Conservation (phyloP, 106 monocot genomes). For the Ottelia alismoides region DNA sequence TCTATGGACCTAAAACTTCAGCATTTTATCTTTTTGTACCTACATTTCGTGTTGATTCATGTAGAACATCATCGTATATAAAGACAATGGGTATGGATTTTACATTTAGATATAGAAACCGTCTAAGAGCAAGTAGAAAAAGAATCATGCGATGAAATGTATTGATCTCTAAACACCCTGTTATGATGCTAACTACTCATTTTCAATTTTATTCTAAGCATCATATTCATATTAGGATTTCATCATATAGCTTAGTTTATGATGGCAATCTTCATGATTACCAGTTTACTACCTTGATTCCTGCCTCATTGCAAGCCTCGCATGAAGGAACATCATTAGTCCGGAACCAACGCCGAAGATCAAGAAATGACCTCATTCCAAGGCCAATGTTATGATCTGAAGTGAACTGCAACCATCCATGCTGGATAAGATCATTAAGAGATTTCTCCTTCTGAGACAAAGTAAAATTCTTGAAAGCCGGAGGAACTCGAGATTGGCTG, state of each 20-base stretch:
- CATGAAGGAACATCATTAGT: constrained; percentile 68
- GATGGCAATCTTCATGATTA: not conserved
- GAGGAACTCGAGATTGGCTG: constrained; percentile 36
- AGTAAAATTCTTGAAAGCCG: constrained; percentile 67
- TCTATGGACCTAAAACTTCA: too few relatives aligned
- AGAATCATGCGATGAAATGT: too few relatives aligned
- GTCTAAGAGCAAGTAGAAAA: too few relatives aligned
- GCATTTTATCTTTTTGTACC: not conserved
- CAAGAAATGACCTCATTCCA: constrained; percentile 87
- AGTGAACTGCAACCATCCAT: constrained; percentile 58
- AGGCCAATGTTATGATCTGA: constrained; percentile 67
- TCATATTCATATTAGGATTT: not conserved
- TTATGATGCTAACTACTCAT: too few relatives aligned
- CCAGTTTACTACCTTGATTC: constrained; percentile 34
- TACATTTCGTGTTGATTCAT: not conserved
- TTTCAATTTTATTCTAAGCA: too few relatives aligned
- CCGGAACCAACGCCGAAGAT: constrained; percentile 87
- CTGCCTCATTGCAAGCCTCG: constrained; percentile 84
- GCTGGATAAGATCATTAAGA: constrained; percentile 60
- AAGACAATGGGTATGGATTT: not conserved
- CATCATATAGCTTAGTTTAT: not conserved
- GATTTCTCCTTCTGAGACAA: constrained; percentile 89
- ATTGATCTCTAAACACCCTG: too few relatives aligned
- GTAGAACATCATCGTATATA: not conserved
- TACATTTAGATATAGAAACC: not conserved